Evolutionary conservation across 2,329 filamentous ascomycete species (phyloP).

Genomic region (Aureobasidium sp.): DNA sequence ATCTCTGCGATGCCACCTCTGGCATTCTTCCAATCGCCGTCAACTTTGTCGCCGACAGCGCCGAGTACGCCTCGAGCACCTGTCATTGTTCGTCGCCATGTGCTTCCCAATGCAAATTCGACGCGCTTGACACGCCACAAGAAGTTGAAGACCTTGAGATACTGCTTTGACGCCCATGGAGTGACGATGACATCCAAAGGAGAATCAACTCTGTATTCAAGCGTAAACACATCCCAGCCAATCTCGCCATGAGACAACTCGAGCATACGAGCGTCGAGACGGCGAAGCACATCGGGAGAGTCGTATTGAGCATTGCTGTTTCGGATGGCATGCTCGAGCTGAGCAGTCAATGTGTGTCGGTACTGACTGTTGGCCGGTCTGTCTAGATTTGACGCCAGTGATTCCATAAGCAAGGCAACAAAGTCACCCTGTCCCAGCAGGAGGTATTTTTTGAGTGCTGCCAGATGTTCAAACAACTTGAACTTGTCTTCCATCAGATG

Average conservation of each 20-base stretch:
- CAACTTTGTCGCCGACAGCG: constrained; percentile 57
- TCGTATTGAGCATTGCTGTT: constrained; percentile 97
- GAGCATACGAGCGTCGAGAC: constrained; percentile 95
- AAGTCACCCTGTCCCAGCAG: constrained; percentile 94
- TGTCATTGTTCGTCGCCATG: constrained; percentile 94
- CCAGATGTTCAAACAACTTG: constrained; percentile 84
- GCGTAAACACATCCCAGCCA: constrained; percentile 97
- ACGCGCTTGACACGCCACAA: constrained; percentile 97
- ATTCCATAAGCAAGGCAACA: constrained; percentile 95
- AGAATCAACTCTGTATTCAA: constrained; percentile 96
- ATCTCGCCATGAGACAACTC: constrained; percentile 95
- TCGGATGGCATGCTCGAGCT: constrained; percentile 92
- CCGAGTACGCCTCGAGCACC: constrained; percentile 85
- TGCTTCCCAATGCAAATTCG: constrained; percentile 83
- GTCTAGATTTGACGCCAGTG: constrained; percentile 83
- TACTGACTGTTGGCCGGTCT: constrained; percentile 95
- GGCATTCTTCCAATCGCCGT: constrained; percentile 68
- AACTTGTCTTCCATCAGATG: constrained; percentile 93
- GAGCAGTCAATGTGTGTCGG: constrained; percentile 92
- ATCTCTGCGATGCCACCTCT: constrained; percentile 89
- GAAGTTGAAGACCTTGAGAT: constrained; percentile 98
- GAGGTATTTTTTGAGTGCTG: constrained; percentile 89
- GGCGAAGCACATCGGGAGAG: constrained; percentile 78
- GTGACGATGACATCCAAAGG: constrained; percentile 96
- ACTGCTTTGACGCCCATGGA: constrained; percentile 89